phyloP scores from a whole-genome alignment of 805 yeast species.

The Kodamaea nitidulidarum region DNA sequence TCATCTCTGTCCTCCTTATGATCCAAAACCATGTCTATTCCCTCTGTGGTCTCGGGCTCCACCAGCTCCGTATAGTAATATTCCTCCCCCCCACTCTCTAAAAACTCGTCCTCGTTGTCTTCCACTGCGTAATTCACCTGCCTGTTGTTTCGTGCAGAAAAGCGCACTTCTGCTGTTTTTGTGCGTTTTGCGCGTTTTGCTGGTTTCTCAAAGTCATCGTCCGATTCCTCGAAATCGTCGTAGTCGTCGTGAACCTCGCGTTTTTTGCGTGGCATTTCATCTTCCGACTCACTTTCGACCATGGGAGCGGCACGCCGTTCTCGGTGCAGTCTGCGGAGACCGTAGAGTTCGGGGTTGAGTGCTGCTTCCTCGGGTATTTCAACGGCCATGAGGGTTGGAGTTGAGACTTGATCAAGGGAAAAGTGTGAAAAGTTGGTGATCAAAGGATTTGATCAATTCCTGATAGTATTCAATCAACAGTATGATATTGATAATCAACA shows the following conservation, averaged over 20 bases:
- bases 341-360: conserved; percentile 77
- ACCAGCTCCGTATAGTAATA: conserved; percentile 28
- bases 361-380: conserved; percentile 50
- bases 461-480: no score
- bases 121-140: conserved; percentile 78
- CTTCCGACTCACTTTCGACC: conserved; percentile 34
- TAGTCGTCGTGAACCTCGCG: conserved; percentile 14
- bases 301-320: conserved; percentile 41
- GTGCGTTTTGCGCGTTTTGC: background rate
- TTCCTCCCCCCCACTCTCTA: conserved; percentile 38
- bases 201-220: conserved; percentile 14
- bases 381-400: conserved; percentile 20
- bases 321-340: conserved; percentile 72
- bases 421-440: no score
- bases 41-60: conserved; percentile 25
- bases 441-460: no score
- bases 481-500: no score
- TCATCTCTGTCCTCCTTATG: conserved; percentile 35
- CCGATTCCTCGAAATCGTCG: conserved; percentile 18
- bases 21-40: conserved; percentile 39
- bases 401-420: no score
- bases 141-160: conserved; percentile 66
- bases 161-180: conserved; percentile 54
- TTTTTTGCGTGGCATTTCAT: conserved; percentile 19
- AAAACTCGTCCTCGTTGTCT: conserved; percentile 55